Conservation (phyloP, 345 rosid species). For the Acer negundo region DNA sequence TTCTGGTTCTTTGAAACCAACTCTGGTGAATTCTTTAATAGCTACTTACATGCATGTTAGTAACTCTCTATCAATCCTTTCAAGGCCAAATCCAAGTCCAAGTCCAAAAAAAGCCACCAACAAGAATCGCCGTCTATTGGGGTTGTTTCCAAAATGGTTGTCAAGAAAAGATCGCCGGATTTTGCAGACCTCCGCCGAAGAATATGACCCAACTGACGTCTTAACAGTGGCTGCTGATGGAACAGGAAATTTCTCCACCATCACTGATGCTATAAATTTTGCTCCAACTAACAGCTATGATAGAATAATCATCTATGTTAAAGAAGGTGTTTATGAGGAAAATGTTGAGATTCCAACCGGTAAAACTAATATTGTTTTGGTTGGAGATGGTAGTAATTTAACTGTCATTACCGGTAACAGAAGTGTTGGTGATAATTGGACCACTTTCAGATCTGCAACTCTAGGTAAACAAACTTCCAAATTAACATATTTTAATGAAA, state of each 20-base stretch:
- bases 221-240: slow-evolving; percentile 78
- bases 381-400: slow-evolving; percentile 71
- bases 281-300: slow-evolving; percentile 66
- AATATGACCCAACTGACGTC: slow-evolving; percentile 56
- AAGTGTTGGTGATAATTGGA: slow-evolving; percentile 79
- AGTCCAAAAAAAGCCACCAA: slow-evolving; percentile 17
- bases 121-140: slow-evolving; percentile 54
- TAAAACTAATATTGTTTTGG: slow-evolving; percentile 70
- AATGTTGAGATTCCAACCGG: slow-evolving; percentile 65
- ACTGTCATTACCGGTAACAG: slow-evolving; percentile 67
- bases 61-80: slow-evolving; percentile 70
- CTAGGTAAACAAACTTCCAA: slow-evolving; percentile 48
- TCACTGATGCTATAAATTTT: slow-evolving; percentile 68
- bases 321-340: slow-evolving; percentile 66
- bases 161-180: slow-evolving; percentile 47
- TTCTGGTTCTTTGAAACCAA: slow-evolving; percentile 63
- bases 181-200: slow-evolving; percentile 45
- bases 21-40: slow-evolving; percentile 43
- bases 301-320: slow-evolving; percentile 55
- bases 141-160: slow-evolving; percentile 65
- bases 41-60: slow-evolving; percentile 71
- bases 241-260: slow-evolving; percentile 71
- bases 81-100: slow-evolving; percentile 26
- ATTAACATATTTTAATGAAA: neutral
- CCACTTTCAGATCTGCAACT: slow-evolving; percentile 96